Evolutionary conservation across 257 asterid genomes (phyloP).

Genomic region (Mitragyna speciosa): DNA sequence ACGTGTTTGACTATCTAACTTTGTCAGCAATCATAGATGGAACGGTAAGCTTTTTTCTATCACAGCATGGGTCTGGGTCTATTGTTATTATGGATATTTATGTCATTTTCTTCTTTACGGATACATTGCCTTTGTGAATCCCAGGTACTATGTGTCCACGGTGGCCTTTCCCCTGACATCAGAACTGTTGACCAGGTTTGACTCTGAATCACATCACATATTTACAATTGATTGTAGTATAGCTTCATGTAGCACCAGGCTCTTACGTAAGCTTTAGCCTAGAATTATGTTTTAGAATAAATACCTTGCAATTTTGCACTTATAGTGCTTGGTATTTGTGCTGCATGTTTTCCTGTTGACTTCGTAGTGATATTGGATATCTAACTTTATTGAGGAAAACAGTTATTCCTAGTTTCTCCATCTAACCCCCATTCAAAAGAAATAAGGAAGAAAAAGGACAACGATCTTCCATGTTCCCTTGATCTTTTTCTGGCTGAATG

Average conservation of each 20-base stretch:
- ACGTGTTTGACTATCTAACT: constrained; percentile 94
- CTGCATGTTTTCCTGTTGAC: neutral
- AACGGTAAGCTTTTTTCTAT: constrained; percentile 51
- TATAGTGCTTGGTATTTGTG: neutral
- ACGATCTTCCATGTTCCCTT: neutral
- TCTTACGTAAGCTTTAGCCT: neutral
- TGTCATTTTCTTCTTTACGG: neutral
- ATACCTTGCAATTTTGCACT: neutral
- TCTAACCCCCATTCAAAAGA: neutral
- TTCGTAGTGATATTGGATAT: constrained; percentile 5
- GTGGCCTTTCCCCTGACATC: constrained; percentile 97
- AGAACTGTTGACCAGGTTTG: constrained; percentile 93
- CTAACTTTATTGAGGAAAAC: neutral
- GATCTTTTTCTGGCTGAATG: neutral
- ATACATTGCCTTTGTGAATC: constrained; percentile 17
- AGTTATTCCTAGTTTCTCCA: neutral
- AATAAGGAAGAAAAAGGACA: neutral
- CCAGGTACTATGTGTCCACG: constrained; percentile 97
- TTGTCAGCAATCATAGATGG: constrained; percentile 96
- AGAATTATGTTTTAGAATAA: neutral
- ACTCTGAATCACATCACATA: neutral
- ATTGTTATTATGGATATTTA: neutral
- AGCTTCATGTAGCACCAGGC: neutral
- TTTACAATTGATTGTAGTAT: neutral
- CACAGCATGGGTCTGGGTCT: neutral